A percentile compares a stretch with the other conserved stretches of the same genome.
Conservation (phyloP, 2,329 filamentous ascomycete species). For the Lasiodiplodia gonubiensis region DNA sequence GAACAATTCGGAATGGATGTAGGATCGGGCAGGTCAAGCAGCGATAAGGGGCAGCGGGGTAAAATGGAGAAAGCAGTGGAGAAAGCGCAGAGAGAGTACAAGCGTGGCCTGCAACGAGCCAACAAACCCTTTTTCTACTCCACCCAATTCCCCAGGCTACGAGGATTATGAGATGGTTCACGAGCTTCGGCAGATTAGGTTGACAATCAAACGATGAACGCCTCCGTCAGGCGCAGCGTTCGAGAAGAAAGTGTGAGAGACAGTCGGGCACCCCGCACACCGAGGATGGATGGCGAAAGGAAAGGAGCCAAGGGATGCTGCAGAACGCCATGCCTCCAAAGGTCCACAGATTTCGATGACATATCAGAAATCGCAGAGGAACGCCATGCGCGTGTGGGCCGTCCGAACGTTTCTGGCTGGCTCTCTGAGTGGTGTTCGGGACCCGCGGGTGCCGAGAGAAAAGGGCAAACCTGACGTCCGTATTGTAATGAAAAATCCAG, state of each 20-base stretch:
- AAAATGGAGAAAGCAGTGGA: background rate
- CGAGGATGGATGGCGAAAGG: background rate
- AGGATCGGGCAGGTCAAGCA: background rate
- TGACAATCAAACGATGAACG: background rate
- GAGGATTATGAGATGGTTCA: background rate
- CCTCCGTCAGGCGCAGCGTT: background rate
- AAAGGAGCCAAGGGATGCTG: background rate
- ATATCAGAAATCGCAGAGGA: background rate
- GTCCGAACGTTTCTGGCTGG: slow-evolving; percentile 9
- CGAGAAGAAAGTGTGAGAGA: background rate
- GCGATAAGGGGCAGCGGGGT: background rate
- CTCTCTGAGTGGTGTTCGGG: background rate
- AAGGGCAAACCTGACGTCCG: background rate
- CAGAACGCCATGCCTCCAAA: background rate
- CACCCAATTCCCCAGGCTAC: background rate
- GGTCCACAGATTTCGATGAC: slow-evolving; percentile 3
- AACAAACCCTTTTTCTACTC: background rate
- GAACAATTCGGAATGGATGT: background rate
- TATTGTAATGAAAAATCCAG: background rate
- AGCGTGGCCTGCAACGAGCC: background rate
- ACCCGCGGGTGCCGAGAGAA: slow-evolving; percentile 15
- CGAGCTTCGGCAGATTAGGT: background rate
- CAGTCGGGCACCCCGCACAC: background rate
- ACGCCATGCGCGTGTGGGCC: background rate
- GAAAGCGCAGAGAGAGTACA: background rate